These are phyloP conservation scores for Erythrobasidium yunnanense DNA, from an alignment of 768 basidiomycete genomes.

Conservation along the genomic window DNA sequence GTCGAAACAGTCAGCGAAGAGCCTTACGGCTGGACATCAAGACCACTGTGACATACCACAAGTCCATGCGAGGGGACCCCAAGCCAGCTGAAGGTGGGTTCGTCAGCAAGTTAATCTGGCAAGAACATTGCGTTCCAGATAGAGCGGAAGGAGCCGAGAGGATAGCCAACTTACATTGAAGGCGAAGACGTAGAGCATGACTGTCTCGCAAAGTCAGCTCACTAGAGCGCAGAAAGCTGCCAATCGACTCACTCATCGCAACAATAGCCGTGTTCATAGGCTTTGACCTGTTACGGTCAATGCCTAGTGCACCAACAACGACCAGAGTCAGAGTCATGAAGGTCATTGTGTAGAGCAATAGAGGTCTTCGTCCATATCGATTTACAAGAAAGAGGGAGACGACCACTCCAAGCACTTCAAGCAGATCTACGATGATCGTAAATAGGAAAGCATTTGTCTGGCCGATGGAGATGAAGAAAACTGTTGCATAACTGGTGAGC, in stretches of 20 bases:
- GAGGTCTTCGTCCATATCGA: slow-evolving; percentile 40
- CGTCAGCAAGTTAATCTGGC: too few relatives aligned
- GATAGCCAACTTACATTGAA: too few relatives aligned
- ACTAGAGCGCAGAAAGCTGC: not conserved
- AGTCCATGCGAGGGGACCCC: slow-evolving; percentile 40
- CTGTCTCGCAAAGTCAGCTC: not conserved
- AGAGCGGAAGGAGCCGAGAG: too few relatives aligned
- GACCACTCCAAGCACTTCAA: slow-evolving; percentile 29
- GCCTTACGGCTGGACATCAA: not conserved
- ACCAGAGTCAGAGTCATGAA: slow-evolving; percentile 40
- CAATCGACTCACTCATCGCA: slow-evolving; percentile 10
- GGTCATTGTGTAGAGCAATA: slow-evolving; percentile 39
- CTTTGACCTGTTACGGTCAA: slow-evolving; percentile 7
- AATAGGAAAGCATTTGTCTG: slow-evolving; percentile 22
- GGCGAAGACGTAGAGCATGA: slow-evolving; percentile 39
- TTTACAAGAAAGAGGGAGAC: slow-evolving; percentile 32
- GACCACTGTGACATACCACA: not conserved
- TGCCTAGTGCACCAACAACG: slow-evolving; percentile 39
- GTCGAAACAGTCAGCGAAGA: not conserved
- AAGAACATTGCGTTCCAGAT: too few relatives aligned
- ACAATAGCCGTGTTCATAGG: not conserved
- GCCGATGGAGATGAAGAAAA: slow-evolving; percentile 9
- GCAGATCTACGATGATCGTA: slow-evolving; percentile 29
- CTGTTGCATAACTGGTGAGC: not conserved
- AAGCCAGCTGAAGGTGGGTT: too few relatives aligned